Evolutionary conservation across 805 yeast species (phyloP), one percentile per base, ranked within the genome.

Genomic region (Jamesozyma lodderae): DNA sequence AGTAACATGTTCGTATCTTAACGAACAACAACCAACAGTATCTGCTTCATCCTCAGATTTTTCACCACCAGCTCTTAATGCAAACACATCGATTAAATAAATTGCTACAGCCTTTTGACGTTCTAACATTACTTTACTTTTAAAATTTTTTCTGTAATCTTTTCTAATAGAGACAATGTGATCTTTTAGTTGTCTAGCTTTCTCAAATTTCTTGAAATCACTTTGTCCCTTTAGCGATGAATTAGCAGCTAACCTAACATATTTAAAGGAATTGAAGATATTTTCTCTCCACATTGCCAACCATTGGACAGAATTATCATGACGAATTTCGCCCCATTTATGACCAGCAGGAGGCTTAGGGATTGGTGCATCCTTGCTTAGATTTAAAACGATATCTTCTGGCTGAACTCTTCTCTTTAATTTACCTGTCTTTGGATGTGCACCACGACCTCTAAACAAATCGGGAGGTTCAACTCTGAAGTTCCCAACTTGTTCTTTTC

Each of bases 21-120:
- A 70, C 1, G 96, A 88, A 64, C 97, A 90, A 63, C 97, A 90
- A 32, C 97, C 97, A 32, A 90, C 97, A 1, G 97, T 90, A 58
- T 90, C 97, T 2, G 97, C 97, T 57, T 88, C 96, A 49, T 90
- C 97, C 3, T 90, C 97, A 9, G 90, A 81, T 59, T 90, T 90
- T 61, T 90, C 96, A 51, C 96, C 96, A 58, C 96, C 96, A 1
- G 96, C 96, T 80, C 97, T 83, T 47, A 90, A 70, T 0, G 97
- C 97, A 53, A 90, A 79, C 3, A 81, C 77, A 65, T 90, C 97
- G 54, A 90, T 88, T 34, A 90, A 70, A 60, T 90, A 90, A 34
- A 90, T 85, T 3, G 96, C 96, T 1, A 92, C 85, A 5, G 96
- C 96, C 52, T 87, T 74, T 63, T 90, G 97, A 45, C 97, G 72